phyloP scores from a whole-genome alignment of 306 rosid species.

The Glycine latifolia region DNA sequence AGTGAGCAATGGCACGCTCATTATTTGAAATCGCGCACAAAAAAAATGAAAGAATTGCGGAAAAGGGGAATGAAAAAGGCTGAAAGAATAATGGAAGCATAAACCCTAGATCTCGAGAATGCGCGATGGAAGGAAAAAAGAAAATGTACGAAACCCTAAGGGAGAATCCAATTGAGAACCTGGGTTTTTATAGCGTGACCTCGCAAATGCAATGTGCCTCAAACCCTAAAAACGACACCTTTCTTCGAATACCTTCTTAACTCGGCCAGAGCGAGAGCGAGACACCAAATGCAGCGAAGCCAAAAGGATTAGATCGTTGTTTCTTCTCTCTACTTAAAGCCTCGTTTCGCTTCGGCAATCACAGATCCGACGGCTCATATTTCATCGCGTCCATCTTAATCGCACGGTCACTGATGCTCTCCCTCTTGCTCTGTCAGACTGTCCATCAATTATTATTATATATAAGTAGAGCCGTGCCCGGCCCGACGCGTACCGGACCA shows the following conservation, averaged over 20 bases:
- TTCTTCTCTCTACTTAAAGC: conserved; percentile 54
- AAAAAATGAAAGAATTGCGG: conserved; percentile 13
- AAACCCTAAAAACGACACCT: conserved; percentile 61
- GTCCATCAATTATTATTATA: no score
- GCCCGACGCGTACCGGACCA: no score
- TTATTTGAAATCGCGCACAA: conserved; percentile 15
- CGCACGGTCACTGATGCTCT: conserved; percentile 29
- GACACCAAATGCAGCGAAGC: neutral
- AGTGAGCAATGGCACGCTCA: conserved; percentile 33
- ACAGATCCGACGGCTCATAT: conserved; percentile 48
- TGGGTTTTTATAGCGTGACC: conserved; percentile 62
- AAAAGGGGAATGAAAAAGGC: neutral
- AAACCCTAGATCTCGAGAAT: conserved; percentile 71
- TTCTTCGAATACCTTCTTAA: conserved; percentile 36
- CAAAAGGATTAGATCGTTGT: neutral
- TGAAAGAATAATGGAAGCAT: conserved; percentile 43
- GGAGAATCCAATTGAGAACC: conserved; percentile 64
- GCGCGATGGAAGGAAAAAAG: conserved; percentile 46
- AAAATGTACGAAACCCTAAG: conserved; percentile 55
- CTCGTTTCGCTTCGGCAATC: neutral
- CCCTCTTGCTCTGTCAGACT: neutral
- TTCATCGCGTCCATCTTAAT: conserved; percentile 47
- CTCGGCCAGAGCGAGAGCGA: conserved; percentile 1
- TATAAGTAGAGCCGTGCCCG: no score
- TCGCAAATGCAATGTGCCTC: conserved; percentile 54